Evolutionary conservation across 176 grass and related monocot species (phyloP), one percentile per base, ranked within the genome.

Genomic region (Triticum aestivum): DNA sequence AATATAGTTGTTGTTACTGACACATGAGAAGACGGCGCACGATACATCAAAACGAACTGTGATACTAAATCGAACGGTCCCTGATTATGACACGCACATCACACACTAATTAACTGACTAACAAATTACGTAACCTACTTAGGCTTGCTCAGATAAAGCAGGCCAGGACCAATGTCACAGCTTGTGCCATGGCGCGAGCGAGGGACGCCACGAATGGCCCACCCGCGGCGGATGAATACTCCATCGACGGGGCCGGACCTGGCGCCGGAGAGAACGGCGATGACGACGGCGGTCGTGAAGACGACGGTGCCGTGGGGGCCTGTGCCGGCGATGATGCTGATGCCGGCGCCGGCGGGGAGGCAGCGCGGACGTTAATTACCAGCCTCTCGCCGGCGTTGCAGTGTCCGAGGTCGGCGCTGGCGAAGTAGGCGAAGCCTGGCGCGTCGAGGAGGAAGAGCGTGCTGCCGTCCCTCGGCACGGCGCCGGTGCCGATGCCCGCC

Each of bases 361-460:
- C 17, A n/a, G 41, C 49, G 62, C 79, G 44, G 45, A 88, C 89
- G 41, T 85, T 83, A 45, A 98, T 42, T 80, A 90, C 80, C 69
- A 95, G 86, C 58, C 93, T 88, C 91, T 95, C 75, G 47, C 93
- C 95, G 44, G 63, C 80, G 35, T 9, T 83, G 89, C 95, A 98
- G 82, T 85, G 93, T 0, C 8, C 77, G 20, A 85, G 3, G 85
- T 98, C 83, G 61, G 89, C 72, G 73, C 93, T 98, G 73, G 87
- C 54, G 61, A 95, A 98, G 90, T 95, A 98, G 89, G 77, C 33
- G 54, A 80, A 64, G 11, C 88, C 93, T 0, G 93, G 86, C 15
- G 51, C 61, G 30, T 90, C 87, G 39, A 98, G 91, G 61, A 49
- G 49, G 82, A 95, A 87, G 47, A 87, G 23, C 11, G 78, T 95